These are phyloP conservation scores for Pythium folliculosum DNA, from an alignment of 352 stramenopile genomes.

Conservation along the genomic window DNA sequence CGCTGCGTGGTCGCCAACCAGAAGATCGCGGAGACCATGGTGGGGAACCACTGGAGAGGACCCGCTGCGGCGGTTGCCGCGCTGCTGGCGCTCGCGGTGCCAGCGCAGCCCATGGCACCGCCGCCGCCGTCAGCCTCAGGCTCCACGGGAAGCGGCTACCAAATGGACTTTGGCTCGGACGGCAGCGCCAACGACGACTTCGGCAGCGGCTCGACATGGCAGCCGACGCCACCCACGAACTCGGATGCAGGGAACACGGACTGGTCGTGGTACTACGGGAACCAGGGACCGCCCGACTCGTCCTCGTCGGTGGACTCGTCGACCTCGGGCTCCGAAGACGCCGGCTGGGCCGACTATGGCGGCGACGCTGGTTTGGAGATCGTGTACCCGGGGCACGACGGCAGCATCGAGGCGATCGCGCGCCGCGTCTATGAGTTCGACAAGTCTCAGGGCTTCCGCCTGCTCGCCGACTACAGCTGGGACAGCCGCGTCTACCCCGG, in stretches of 20 bases:
- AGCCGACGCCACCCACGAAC: background rate
- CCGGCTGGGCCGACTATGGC: background rate
- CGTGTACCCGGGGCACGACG: slow-evolving; percentile 11
- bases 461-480: background rate
- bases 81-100: background rate
- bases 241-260: slow-evolving; percentile 5
- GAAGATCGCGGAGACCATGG: background rate
- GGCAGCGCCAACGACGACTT: too few species aligned
- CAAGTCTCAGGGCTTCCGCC: slow-evolving; percentile 6
- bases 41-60: background rate
- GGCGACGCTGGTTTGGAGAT: slow-evolving; percentile 13
- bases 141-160: background rate
- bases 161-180: slow-evolving; percentile 11
- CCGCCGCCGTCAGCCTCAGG: background rate
- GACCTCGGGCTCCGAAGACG: background rate
- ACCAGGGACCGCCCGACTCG: background rate
- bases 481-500: background rate
- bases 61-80: too few species aligned
- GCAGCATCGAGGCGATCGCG: background rate
- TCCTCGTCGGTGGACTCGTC: background rate
- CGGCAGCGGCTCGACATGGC: background rate
- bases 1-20: background rate
- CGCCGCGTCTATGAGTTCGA: slow-evolving; percentile 17
- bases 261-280: slow-evolving; percentile 2
- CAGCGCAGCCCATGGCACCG: background rate